Conservation (phyloP, 2,329 filamentous ascomycete species). For the Penicillium sp. region DNA sequence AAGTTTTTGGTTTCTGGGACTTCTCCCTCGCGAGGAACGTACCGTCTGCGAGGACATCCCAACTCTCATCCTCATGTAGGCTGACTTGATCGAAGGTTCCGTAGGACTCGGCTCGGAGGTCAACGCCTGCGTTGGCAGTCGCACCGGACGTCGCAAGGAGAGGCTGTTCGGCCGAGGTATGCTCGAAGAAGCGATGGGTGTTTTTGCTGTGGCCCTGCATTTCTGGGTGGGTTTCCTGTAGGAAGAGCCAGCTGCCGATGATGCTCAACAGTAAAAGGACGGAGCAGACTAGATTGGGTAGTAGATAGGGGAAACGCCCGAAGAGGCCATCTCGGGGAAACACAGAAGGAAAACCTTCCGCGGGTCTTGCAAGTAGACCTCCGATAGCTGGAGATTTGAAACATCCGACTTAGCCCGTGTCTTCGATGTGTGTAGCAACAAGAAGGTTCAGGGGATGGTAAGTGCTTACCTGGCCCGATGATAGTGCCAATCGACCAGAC, state of each 20-base stretch:
- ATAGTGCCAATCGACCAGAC: conserved; percentile 92
- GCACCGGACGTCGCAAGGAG: conserved; percentile 75
- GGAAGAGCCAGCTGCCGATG: conserved; percentile 74
- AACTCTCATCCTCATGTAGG: conserved; percentile 57
- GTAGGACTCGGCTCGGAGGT: conserved; percentile 77
- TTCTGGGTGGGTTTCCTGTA: conserved; percentile 88
- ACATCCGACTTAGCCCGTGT: conserved; percentile 17
- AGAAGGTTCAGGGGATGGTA: not conserved
- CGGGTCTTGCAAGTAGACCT: conserved; percentile 80
- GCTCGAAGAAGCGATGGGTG: conserved; percentile 43
- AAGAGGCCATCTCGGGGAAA: conserved; percentile 74
- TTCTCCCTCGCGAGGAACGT: conserved; percentile 45
- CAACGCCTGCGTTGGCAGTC: conserved; percentile 71
- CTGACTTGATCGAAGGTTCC: conserved; percentile 69
- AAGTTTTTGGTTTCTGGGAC: conserved; percentile 49
- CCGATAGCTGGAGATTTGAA: conserved; percentile 64
- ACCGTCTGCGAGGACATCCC: conserved; percentile 56
- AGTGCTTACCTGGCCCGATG: conserved; percentile 65
- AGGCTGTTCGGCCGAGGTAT: conserved; percentile 66
- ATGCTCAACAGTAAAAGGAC: conserved; percentile 76
- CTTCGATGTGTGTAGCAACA: not conserved
- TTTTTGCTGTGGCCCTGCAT: conserved; percentile 63
- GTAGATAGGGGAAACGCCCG: conserved; percentile 77
- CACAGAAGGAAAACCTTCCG: conserved; percentile 69
- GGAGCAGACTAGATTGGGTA: conserved; percentile 87